These are phyloP conservation scores for Pyricularia grisea DNA, from an alignment of 2,329 filamentous ascomycete species.

Conservation along the genomic window DNA sequence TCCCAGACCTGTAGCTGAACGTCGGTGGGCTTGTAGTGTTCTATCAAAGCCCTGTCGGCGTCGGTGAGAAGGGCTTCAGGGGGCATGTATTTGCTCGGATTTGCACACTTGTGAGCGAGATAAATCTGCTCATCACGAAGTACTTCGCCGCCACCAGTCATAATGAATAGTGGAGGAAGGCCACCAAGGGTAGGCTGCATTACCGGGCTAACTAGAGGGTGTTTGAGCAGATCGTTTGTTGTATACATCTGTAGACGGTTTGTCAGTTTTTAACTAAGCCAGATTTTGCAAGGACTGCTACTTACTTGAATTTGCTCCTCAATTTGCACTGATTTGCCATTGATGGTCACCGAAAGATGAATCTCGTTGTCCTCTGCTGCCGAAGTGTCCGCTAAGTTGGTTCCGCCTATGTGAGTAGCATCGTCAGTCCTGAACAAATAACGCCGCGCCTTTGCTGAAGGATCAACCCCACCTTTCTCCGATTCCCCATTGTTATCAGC, in stretches of 20 bases:
- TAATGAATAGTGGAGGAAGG: slow-evolving; percentile 75
- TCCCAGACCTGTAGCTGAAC: slow-evolving; percentile 97
- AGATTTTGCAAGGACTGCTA: not conserved
- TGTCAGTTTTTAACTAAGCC: not conserved
- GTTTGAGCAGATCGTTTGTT: slow-evolving; percentile 73
- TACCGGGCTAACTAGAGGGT: slow-evolving; percentile 83
- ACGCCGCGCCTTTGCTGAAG: not conserved
- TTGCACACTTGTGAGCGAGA: slow-evolving; percentile 85
- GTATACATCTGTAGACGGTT: slow-evolving; percentile 46
- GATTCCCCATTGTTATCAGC: slow-evolving; percentile 22
- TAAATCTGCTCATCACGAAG: slow-evolving; percentile 93
- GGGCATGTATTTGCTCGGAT: slow-evolving; percentile 69
- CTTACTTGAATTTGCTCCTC: slow-evolving; percentile 85
- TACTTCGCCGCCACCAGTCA: slow-evolving; percentile 81
- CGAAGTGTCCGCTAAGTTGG: slow-evolving; percentile 3
- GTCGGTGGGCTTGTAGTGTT: slow-evolving; percentile 70
- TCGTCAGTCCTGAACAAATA: not conserved
- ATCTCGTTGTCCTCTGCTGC: slow-evolving; percentile 21
- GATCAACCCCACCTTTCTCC: slow-evolving; percentile 13
- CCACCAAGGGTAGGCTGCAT: slow-evolving; percentile 85
- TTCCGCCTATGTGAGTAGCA: not conserved
- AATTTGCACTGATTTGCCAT: slow-evolving; percentile 61
- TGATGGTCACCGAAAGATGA: slow-evolving; percentile 35
- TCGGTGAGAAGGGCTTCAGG: slow-evolving; percentile 53
- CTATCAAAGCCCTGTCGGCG: slow-evolving; percentile 47